Percentiles rank a stretch among this genome's conserved stretches.
phyloP scores from a whole-genome alignment of 306 rosid genomes.

The Cucurbita argyrosperma region DNA sequence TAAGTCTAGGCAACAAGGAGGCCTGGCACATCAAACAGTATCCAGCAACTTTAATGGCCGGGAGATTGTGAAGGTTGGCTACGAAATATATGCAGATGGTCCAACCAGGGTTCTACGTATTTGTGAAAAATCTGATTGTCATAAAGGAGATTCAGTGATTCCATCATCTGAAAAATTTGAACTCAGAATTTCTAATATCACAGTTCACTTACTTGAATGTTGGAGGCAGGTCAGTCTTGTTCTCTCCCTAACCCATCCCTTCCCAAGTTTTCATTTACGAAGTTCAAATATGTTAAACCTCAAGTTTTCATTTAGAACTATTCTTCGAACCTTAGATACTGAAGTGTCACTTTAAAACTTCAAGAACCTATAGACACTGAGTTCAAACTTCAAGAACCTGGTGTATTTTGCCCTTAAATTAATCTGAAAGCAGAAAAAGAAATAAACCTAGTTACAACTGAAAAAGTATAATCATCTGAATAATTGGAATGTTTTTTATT shows the following conservation, averaged over 20 bases:
- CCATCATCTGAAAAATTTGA: conserved; percentile 44
- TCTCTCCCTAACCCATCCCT: background rate
- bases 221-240: conserved; percentile 49
- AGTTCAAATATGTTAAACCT: background rate
- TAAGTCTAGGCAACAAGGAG: conserved; percentile 43
- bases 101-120: conserved; percentile 70
- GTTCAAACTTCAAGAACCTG: background rate
- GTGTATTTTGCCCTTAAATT: background rate
- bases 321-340: background rate
- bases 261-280: background rate
- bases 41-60: conserved; percentile 18
- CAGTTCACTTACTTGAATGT: conserved; percentile 54
- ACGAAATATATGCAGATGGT: conserved; percentile 94
- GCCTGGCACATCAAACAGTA: conserved; percentile 27
- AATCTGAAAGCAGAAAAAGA: background rate
- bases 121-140: conserved; percentile 53
- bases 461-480: background rate
- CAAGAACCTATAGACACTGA: no score
- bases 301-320: background rate
- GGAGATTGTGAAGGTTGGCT: conserved; percentile 56
- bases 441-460: background rate
- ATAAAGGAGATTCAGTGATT: conserved; percentile 29
- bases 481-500: no score
- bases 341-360: no score
- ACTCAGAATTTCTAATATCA: conserved; percentile 52